Percentiles rank a stretch among this genome's conserved stretches.
These are phyloP conservation scores for Apophysomyces elegans DNA, from an alignment of 371 early-diverging fungal genomes.

Conservation along the genomic window DNA sequence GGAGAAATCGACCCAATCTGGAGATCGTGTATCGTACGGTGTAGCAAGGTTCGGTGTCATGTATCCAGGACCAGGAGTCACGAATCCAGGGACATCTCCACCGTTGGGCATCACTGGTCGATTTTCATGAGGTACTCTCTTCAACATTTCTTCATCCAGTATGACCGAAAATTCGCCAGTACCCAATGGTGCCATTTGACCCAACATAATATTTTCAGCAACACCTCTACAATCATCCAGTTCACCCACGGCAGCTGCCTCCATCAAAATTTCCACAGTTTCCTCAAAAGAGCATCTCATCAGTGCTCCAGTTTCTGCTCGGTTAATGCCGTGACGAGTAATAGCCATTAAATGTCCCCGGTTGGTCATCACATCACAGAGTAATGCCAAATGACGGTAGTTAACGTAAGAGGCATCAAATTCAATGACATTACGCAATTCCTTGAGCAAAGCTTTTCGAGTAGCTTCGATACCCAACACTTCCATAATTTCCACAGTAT, in stretches of 20 bases:
- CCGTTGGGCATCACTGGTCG: conserved; percentile 46
- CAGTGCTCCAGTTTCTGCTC: conserved; percentile 95
- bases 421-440: conserved; percentile 97
- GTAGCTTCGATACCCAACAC: conserved; percentile 99
- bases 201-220: conserved; percentile 98
- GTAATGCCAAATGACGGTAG: conserved; percentile 96
- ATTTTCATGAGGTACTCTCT: conserved; percentile 55
- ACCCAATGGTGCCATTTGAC: conserved; percentile 98
- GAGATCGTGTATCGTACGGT: conserved; percentile 62
- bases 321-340: conserved; percentile 99
- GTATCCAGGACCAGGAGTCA: conserved; percentile 53
- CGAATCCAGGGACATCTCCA: conserved; percentile 50
- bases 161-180: conserved; percentile 96
- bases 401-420: conserved; percentile 99
- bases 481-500: conserved; percentile 89
- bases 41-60: conserved; percentile 65
- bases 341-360: conserved; percentile 97
- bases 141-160: conserved; percentile 90
- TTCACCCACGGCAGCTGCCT: conserved; percentile 96
- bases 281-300: conserved; percentile 99
- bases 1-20: conserved; percentile 63
- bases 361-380: conserved; percentile 99
- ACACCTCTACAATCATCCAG: conserved; percentile 95
- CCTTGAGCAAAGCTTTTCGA: conserved; percentile 90
- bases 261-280: conserved; percentile 99